Evolutionary conservation across 2,329 filamentous ascomycete species (phyloP), one percentile per base, ranked within the genome.

Genomic region (Sporothrix dimorphospora): DNA sequence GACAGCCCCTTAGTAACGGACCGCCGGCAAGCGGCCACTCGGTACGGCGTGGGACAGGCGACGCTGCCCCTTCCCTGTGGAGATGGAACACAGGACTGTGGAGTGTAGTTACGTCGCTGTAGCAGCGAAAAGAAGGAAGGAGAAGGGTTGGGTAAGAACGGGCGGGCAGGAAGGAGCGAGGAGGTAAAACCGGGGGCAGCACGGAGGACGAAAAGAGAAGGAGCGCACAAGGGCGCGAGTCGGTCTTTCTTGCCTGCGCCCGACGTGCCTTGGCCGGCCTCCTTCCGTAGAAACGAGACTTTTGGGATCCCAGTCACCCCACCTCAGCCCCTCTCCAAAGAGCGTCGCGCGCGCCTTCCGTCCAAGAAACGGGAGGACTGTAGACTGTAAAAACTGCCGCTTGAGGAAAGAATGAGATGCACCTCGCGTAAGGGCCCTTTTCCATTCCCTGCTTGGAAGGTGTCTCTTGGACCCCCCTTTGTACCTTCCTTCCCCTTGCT

Each of bases 391-490:
- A 30, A 55, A 21, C 16, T n/a, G 57, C 57, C 53, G 53, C 27
- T 57, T 9, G 57, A 61, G 57, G 42, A 19, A 47, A n/a, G 40
- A 9, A 21, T 34, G 38, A n/a, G 14, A 38, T 40, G 49, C 45
- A 59, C 53, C 51, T 61, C 67, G 67, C 51, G 40, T 59, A 57
- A 61, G 53, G 68, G 53, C 53, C 67, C 24, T 34, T 38, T n/a
- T 47, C 27, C 45, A 12, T 65, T 65, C 42, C 42, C 40, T 47
- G 40, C 42, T 65, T 49, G 42, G 42, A 66, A 66, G 63, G 63
- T 66, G 34, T 34, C 63, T 34, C 40, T 14, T 49, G 7, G 38
- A n/a, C 38, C 21, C 11, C 11, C 38, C 34, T 42, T 45, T 63
- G 57, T 63, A n/a, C 59, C 38, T 65, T 34, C 42, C 16, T 34